phyloP scores from a whole-genome alignment of 345 rosid species.

The Aquilaria yunnanensis region DNA sequence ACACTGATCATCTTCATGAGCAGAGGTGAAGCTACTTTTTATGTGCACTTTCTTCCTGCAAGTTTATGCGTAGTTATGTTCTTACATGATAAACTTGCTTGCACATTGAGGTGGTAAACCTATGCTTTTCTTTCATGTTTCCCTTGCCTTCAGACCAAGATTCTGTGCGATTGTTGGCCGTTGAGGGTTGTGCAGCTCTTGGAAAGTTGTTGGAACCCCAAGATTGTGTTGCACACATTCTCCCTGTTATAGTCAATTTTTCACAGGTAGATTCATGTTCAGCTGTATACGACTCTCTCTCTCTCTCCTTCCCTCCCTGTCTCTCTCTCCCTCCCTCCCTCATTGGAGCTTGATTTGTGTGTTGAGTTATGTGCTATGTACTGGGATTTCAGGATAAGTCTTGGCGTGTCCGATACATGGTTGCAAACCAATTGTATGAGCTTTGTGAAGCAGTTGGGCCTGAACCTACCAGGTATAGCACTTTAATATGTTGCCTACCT shows the following conservation, averaged over 20 bases:
- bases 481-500: not conserved
- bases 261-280: slow-evolving; percentile 48
- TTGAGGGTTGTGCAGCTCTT: slow-evolving; percentile 76
- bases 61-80: too few species aligned
- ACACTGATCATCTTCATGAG: too few species aligned
- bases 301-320: not conserved
- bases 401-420: slow-evolving; percentile 98
- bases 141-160: slow-evolving; percentile 50
- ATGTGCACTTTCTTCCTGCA: too few species aligned
- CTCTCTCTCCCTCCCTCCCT: not conserved
- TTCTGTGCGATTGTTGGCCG: slow-evolving; percentile 71
- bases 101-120: too few species aligned
- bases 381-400: slow-evolving; percentile 66
- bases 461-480: slow-evolving; percentile 77
- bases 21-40: too few species aligned
- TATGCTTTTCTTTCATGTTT: too few species aligned
- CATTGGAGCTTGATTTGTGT: not conserved
- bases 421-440: slow-evolving; percentile 94
- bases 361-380: too few species aligned
- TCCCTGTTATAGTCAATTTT: slow-evolving; percentile 72
- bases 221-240: slow-evolving; percentile 64
- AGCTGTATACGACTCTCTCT: not conserved
- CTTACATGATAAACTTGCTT: too few species aligned
- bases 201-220: slow-evolving; percentile 76
- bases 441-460: slow-evolving; percentile 97